phyloP scores from a whole-genome alignment of 2,329 filamentous ascomycete genomes.

The Aspergillus arachidicola region DNA sequence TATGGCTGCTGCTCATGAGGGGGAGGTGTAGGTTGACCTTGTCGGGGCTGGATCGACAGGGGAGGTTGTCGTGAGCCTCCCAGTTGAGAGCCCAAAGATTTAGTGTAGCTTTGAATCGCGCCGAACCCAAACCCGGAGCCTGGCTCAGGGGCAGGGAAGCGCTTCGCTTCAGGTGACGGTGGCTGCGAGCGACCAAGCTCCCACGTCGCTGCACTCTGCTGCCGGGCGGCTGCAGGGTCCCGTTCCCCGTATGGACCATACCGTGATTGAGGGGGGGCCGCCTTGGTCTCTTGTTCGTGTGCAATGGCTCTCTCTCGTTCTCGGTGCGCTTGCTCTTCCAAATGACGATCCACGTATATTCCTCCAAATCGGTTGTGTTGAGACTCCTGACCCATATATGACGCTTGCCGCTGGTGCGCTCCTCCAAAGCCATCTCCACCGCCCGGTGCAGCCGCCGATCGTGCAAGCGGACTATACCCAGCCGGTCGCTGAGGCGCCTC shows the following conservation, averaged over 20 bases:
- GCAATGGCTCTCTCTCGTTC: conserved; percentile 35
- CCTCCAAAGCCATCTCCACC: conserved; percentile 25
- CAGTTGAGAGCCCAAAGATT: conserved; percentile 43
- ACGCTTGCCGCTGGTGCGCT: conserved; percentile 27
- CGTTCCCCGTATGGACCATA: conserved; percentile 39
- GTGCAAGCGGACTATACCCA: conserved; percentile 39
- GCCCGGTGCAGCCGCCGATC: conserved; percentile 27
- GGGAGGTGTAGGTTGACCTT: conserved; percentile 34
- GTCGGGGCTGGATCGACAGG: conserved; percentile 37
- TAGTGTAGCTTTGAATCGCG: conserved; percentile 45
- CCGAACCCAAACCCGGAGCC: conserved; percentile 41
- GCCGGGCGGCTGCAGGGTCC: conserved; percentile 32
- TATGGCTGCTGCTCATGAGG: conserved; percentile 39
- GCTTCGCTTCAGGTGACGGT: conserved; percentile 41
- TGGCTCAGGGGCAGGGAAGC: conserved; percentile 35
- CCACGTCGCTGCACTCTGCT: conserved; percentile 34
- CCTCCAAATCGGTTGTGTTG: conserved; percentile 35
- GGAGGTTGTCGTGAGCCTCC: conserved; percentile 35
- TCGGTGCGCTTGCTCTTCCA: conserved; percentile 38
- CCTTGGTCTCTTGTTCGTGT: conserved; percentile 36
- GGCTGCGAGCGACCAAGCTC: conserved; percentile 42
- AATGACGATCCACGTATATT: conserved; percentile 38
- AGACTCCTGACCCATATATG: conserved; percentile 36
- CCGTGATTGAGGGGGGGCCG: conserved; percentile 27
- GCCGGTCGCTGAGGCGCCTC: conserved; percentile 36